Evolutionary conservation across 1,139 yeast genomes (phyloP).

Genomic region (Candida albicans): DNA sequence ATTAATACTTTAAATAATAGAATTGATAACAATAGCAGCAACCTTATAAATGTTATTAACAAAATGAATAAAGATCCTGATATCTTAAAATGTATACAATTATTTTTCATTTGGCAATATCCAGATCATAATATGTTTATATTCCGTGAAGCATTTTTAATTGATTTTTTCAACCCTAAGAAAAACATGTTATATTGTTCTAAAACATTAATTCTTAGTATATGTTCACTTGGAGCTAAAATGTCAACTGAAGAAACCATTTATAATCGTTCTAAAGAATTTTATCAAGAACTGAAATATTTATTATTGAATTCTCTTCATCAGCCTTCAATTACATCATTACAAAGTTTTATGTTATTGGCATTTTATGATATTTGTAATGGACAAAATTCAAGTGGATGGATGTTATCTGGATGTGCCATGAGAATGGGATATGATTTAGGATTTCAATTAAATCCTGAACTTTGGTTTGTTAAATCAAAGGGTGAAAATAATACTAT

Average conservation of each 20-base stretch:
- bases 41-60: constrained; percentile 8
- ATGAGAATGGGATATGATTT: constrained; percentile 65
- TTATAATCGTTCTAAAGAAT: constrained; percentile 37
- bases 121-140: constrained; percentile 65
- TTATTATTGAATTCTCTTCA: constrained; percentile 41
- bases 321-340: constrained; percentile 41
- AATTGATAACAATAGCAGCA: not conserved
- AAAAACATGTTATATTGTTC: constrained; percentile 51
- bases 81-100: constrained; percentile 50
- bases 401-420: constrained; percentile 63
- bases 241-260: constrained; percentile 46
- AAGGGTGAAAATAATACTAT: constrained; percentile 17
- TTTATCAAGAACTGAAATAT: constrained; percentile 47
- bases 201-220: constrained; percentile 49
- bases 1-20: constrained; percentile 38
- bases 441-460: constrained; percentile 64
- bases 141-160: constrained; percentile 63
- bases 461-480: constrained; percentile 50
- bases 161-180: constrained; percentile 54
- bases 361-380: constrained; percentile 59
- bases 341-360: constrained; percentile 51
- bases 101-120: constrained; percentile 65
- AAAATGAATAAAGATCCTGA: constrained; percentile 38
- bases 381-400: constrained; percentile 57
- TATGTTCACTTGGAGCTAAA: constrained; percentile 57